phyloP scores from a whole-genome alignment of 805 yeast genomes.

The Candida hungchunana region DNA sequence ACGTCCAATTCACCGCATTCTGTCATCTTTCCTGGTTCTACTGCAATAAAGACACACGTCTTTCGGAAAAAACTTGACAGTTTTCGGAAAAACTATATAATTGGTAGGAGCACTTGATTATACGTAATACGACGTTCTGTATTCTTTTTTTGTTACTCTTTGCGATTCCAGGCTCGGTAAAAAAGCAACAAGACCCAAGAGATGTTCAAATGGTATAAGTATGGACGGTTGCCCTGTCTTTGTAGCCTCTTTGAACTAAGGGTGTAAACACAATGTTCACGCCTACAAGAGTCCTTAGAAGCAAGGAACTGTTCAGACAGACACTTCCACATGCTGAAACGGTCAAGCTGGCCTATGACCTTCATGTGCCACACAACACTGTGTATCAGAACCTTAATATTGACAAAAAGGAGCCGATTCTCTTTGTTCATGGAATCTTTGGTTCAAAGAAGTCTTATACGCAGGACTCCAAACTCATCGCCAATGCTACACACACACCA shows the following conservation, averaged over 20 bases:
- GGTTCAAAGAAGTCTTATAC: constrained; percentile 42
- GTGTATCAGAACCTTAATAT: constrained; percentile 22
- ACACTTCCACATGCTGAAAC: constrained; percentile 55
- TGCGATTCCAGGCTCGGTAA: too few relatives aligned
- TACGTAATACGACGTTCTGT: not conserved
- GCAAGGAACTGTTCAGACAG: constrained; percentile 71
- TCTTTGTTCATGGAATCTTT: constrained; percentile 47
- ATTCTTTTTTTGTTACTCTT: not conserved
- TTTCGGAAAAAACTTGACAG: too few relatives aligned
- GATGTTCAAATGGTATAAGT: too few relatives aligned
- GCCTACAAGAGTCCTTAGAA: constrained; percentile 50
- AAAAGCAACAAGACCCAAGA: too few relatives aligned
- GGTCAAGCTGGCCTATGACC: constrained; percentile 28
- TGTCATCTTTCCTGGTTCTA: too few relatives aligned
- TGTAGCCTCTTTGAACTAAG: too few relatives aligned
- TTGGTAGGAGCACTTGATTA: too few relatives aligned
- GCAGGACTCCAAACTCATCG: constrained; percentile 35
- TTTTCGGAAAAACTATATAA: too few relatives aligned
- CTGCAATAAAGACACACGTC: too few relatives aligned
- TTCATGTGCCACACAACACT: constrained; percentile 25
- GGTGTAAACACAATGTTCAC: constrained; percentile 20
- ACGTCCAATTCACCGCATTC: too few relatives aligned
- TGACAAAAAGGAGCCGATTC: constrained; percentile 30
- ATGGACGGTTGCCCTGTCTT: too few relatives aligned
- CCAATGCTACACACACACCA: constrained; percentile 30